Evolutionary conservation across 495 filamentous ascomycete genomes (phyloP), one percentile per base, ranked within the genome.

Genomic region (Daldinia grandis): DNA sequence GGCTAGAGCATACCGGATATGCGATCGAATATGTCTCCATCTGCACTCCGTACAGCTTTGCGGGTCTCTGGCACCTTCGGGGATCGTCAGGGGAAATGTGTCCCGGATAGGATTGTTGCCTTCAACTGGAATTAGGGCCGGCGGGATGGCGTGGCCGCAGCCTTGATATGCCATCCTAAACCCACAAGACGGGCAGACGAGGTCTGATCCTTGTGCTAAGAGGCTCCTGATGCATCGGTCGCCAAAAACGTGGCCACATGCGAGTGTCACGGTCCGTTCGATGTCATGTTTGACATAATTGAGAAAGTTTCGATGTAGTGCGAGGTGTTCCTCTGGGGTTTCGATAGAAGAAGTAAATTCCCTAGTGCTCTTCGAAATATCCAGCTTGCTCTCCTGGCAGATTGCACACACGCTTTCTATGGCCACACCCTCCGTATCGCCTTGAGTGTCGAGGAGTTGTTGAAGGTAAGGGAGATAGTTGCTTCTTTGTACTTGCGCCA

Each of bases 221-320:
- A 73, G 15, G 25, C 62, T 49, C 10, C 71, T 50, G 10, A 75
- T 56, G 54, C 75, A 76, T n/a, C 69, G 67, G 40, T 75, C 72
- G 50, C 75, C 75, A 19, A 76, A 73, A n/a, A 76, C 57, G 30
- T 76, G 75, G 2, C 75, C 75, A 44, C 72, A 75, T 9, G 72
- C 65, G 4, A 75, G 68, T 8, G 65, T 47, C 9, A 73, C 66
- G 0, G 73, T 73, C 10, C 69, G 66, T 37, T 76, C 75, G 17
- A 75, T 59, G 1, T 64, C 72, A 17, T 73, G 66, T 28, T 37
- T 64, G 27, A 66, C 28, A n/a, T 72, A 66, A 1, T 50, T 35
- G 17, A 25, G 25, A 12, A 74, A 49, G 38, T 61, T 56, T 12
- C 37, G 31, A 42, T 64, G 35, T 5, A 50, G 25, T 38, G 66